Base-by-base conservation (phyloP, 352 stramenopile genomes). In the Globisporangium nunn region DNA sequence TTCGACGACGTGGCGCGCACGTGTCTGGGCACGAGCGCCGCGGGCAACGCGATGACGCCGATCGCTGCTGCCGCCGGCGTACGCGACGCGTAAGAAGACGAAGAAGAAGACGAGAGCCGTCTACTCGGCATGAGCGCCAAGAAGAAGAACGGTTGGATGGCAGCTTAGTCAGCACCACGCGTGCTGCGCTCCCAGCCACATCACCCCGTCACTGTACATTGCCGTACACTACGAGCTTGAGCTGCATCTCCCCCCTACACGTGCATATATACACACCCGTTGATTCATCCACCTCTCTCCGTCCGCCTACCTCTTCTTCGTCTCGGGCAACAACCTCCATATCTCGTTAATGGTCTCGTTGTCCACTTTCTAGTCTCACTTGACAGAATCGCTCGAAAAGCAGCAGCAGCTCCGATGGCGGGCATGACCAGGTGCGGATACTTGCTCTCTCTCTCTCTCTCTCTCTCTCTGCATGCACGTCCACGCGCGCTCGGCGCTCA, bases 1-100 rank as follows among this genome's bases (percentile, higher is more conserved):
- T 99, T 99, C 78, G 96, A 99, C 71, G 95, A 95, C 64, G 96
- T 99, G 14, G 96, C 95, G 28, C 85, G 95, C 50, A 98, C 87
- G 33, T 99, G 96, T 71, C 85, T 97, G 33, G 87, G 84, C 54
- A 82, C 72, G 11, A 65, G 63, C 11, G 62, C 69, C 6, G 68
- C 63, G 5, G 62, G 54, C 31, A 66, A 66, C 30, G 59, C 59
- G 43, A 61, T 66, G 59, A 66, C 59, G 33, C 59, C 59, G 54
- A 30, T 63, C 39, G 44, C 48, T 33, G 43, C 37, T n/a, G 23
- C 44, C 48, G 2, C 37, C 39, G 37, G 35, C n/a, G 55, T 51
- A 7, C 43, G 17, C 15, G 43, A 48, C 6, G 15, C 43, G 43
- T 48, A 30, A 48, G 7, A 17, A 14, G 11, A 43, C 3, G 11